Conservation (phyloP, 345 rosid genomes). For the Eucalyptus victrix region DNA sequence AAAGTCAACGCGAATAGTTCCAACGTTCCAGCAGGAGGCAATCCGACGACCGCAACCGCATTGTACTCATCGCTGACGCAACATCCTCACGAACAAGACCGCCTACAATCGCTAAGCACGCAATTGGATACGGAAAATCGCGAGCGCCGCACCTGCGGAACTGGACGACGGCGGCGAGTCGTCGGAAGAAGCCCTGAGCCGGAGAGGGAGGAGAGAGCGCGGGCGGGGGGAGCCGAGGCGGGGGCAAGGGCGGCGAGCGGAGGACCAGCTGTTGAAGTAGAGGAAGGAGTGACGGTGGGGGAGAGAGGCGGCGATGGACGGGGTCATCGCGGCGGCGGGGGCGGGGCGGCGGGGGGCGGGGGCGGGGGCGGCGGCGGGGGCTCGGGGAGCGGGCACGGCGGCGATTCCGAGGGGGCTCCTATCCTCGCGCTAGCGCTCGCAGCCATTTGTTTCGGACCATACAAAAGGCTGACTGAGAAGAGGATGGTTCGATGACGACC, state of each 20-base stretch:
- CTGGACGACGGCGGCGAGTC: slow-evolving; percentile 17
- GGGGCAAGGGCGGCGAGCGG: slow-evolving; percentile 21
- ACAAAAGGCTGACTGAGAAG: background rate
- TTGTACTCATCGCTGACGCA: background rate
- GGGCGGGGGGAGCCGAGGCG: slow-evolving; percentile 15
- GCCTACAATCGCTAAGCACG: background rate
- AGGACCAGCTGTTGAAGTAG: slow-evolving; percentile 21
- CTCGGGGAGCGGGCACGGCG: background rate
- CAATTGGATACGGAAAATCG: background rate
- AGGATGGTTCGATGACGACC: background rate
- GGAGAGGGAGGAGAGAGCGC: slow-evolving; percentile 25
- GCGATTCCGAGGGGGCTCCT: slow-evolving; percentile 1
- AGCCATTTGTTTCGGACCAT: slow-evolving; percentile 40
- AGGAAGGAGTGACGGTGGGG: slow-evolving; percentile 31
- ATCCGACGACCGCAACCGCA: background rate
- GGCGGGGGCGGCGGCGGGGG: background rate
- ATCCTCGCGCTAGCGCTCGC: slow-evolving; percentile 6
- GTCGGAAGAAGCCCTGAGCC: slow-evolving; percentile 53
- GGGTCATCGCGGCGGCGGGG: background rate
- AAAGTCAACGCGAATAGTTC: background rate
- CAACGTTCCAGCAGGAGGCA: background rate
- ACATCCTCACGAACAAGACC: background rate
- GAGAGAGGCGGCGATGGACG: slow-evolving; percentile 4
- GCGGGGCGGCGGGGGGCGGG: slow-evolving; percentile 2
- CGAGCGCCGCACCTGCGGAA: background rate